Percentiles rank a stretch among this genome's conserved stretches.
These are phyloP conservation scores for Onygena corvina DNA, from an alignment of 2,329 filamentous ascomycete genomes.

Conservation along the genomic window DNA sequence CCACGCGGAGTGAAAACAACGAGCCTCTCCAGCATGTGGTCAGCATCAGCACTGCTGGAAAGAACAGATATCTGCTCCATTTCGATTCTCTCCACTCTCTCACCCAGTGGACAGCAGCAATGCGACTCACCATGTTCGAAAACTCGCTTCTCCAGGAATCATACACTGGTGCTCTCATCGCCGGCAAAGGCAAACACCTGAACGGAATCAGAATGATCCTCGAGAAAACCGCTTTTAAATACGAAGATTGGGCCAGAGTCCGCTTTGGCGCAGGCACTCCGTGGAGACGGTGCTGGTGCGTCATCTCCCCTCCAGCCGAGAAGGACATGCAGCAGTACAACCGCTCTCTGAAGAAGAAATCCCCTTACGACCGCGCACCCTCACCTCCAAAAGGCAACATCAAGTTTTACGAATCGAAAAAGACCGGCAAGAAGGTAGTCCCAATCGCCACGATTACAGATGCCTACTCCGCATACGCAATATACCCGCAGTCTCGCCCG, in stretches of 20 bases:
- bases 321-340: constrained; percentile 77
- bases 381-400: constrained; percentile 72
- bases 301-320: constrained; percentile 82
- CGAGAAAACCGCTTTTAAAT: constrained; percentile 62
- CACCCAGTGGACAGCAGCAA: constrained; percentile 90
- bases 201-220: constrained; percentile 88
- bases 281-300: constrained; percentile 95
- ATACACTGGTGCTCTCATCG: constrained; percentile 90
- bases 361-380: constrained; percentile 64
- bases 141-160: constrained; percentile 87
- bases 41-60: constrained; percentile 87
- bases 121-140: constrained; percentile 87
- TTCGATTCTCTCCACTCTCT: constrained; percentile 92
- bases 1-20: constrained; percentile 65
- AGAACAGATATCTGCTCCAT: constrained; percentile 88
- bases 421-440: constrained; percentile 68
- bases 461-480: constrained; percentile 82
- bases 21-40: constrained; percentile 86
- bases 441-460: constrained; percentile 88
- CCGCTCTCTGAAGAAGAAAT: constrained; percentile 71
- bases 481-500: constrained; percentile 89
- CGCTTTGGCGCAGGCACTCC: constrained; percentile 91
- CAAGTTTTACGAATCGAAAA: constrained; percentile 89
- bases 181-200: constrained; percentile 76
- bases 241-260: constrained; percentile 89